A percentile compares a stretch with the other conserved stretches of the same genome.
phyloP scores from a whole-genome alignment of 768 basidiomycete species.

The Lentinula detonsa region DNA sequence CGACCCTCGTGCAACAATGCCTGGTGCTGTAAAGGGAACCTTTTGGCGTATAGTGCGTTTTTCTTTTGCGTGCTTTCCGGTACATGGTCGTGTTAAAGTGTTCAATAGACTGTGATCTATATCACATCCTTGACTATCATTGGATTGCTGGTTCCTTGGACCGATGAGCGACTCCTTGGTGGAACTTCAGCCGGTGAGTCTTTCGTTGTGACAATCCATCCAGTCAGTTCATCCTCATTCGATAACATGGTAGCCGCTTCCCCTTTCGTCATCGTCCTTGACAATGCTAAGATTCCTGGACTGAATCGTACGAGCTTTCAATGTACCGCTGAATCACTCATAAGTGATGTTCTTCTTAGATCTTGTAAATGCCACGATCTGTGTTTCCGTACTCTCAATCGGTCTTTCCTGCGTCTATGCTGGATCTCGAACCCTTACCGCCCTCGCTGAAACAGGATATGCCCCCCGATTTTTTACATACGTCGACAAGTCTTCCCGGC shows the following conservation, averaged over 20 bases:
- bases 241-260: slow-evolving; percentile 23
- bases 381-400: slow-evolving; percentile 40
- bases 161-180: slow-evolving; percentile 29
- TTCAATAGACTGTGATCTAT: slow-evolving; percentile 34
- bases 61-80: background rate
- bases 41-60: slow-evolving; percentile 40
- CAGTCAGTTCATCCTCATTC: background rate
- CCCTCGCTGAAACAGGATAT: slow-evolving; percentile 41
- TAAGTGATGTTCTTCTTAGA: slow-evolving; percentile 10
- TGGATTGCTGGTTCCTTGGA: slow-evolving; percentile 30
- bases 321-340: too few relatives aligned
- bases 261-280: slow-evolving; percentile 39
- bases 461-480: slow-evolving; percentile 38
- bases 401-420: slow-evolving; percentile 41
- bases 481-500: slow-evolving; percentile 42
- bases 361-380: slow-evolving; percentile 37
- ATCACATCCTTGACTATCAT: slow-evolving; percentile 38
- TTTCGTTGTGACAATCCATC: background rate
- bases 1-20: slow-evolving; percentile 21
- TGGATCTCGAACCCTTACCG: slow-evolving; percentile 38
- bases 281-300: slow-evolving; percentile 33
- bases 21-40: slow-evolving; percentile 37
- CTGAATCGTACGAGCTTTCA: slow-evolving; percentile 26
- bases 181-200: slow-evolving; percentile 26
- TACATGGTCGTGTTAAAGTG: background rate